Evolutionary conservation across 306 rosid species (phyloP).

Genomic region (Fagus sylvatica): DNA sequence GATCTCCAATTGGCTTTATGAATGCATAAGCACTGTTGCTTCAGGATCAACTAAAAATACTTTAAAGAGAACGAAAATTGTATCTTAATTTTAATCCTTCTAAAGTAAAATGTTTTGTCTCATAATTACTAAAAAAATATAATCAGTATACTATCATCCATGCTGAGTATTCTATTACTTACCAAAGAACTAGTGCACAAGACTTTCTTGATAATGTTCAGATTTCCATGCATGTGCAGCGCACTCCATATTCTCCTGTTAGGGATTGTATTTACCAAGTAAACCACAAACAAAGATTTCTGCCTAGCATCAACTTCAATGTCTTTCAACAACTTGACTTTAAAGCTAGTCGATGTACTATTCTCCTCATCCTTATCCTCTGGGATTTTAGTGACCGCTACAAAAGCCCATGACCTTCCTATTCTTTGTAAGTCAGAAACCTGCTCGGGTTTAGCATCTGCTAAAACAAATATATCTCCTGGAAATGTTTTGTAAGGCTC

Average conservation of each 20-base stretch:
- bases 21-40: too few relatives aligned
- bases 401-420: constrained; percentile 56
- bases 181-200: constrained; percentile 44
- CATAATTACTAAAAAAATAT: too few relatives aligned
- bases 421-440: constrained; percentile 45
- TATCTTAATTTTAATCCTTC: too few relatives aligned
- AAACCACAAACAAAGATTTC: constrained; percentile 43
- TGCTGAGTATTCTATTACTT: too few relatives aligned
- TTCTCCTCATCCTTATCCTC: constrained; percentile 29
- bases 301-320: constrained; percentile 23
- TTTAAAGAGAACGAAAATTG: too few relatives aligned
- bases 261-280: constrained; percentile 48
- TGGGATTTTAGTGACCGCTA: constrained; percentile 31
- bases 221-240: constrained; percentile 40
- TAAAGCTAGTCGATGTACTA: constrained; percentile 33
- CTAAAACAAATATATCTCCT: constrained; percentile 65
- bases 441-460: constrained; percentile 55
- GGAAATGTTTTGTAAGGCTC: constrained; percentile 58
- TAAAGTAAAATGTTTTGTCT: too few relatives aligned
- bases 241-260: constrained; percentile 58
- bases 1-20: too few relatives aligned
- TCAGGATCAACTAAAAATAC: too few relatives aligned
- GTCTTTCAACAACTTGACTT: constrained; percentile 40
- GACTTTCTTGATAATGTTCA: constrained; percentile 34
- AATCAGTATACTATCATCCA: too few relatives aligned